Evolutionary conservation across 148 eudicot genomes (phyloP).

Genomic region (Limonium bicolor): DNA sequence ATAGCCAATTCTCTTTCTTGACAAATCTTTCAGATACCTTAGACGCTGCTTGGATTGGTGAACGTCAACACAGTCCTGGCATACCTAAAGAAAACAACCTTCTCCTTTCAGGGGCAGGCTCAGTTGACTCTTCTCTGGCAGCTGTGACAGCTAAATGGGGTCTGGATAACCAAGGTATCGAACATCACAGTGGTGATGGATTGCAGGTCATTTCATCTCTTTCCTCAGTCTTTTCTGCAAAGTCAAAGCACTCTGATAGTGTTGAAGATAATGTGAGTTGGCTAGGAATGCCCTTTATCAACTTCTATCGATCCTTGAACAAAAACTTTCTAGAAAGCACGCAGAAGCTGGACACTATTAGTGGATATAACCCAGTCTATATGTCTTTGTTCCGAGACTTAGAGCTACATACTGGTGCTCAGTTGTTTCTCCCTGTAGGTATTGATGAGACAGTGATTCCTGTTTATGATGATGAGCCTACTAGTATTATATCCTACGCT

Average conservation of each 20-base stretch:
- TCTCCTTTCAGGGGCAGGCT: neutral
- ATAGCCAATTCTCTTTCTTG: constrained; percentile 29
- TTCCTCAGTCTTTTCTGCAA: constrained; percentile 14
- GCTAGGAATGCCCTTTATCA: constrained; percentile 54
- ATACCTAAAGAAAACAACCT: constrained; percentile 15
- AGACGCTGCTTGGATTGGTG: constrained; percentile 92
- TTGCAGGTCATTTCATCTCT: constrained; percentile 7
- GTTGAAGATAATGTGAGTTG: constrained; percentile 40
- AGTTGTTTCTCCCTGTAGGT: constrained; percentile 4
- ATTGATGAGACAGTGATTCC: constrained; percentile 3
- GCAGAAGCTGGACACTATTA: constrained; percentile 50
- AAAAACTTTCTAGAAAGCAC: constrained; percentile 27
- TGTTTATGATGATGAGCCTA: constrained; percentile 6
- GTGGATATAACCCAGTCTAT: constrained; percentile 61
- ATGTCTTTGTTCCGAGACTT: constrained; percentile 51
- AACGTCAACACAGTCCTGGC: constrained; percentile 30
- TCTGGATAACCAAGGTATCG: neutral
- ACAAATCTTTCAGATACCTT: constrained; percentile 61
- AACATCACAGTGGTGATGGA: neutral
- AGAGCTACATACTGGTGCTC: constrained; percentile 48
- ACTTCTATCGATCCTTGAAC: constrained; percentile 43
- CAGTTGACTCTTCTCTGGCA: neutral
- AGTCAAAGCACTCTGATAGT: constrained; percentile 20
- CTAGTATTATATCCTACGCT: constrained; percentile 3
- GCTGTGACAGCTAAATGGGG: neutral